phyloP scores from a whole-genome alignment of 768 basidiomycete genomes.

The Hebeloma cylindrosporum region DNA sequence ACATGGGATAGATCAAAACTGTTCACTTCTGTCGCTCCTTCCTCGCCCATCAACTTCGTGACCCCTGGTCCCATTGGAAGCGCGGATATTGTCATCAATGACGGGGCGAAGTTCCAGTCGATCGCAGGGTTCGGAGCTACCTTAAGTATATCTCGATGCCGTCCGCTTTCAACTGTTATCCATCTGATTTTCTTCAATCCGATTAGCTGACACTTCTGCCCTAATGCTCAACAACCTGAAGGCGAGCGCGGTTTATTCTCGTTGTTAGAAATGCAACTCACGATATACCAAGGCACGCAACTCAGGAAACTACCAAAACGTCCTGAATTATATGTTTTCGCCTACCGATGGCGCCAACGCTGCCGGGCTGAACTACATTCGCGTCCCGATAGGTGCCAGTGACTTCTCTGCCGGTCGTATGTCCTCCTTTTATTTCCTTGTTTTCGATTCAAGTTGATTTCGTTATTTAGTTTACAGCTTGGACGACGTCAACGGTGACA shows the following conservation, averaged over 20 bases:
- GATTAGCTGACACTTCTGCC: constrained; percentile 70
- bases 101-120: constrained; percentile 53
- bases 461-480: constrained; percentile 55
- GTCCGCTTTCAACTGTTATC: not conserved
- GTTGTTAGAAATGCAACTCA: not conserved
- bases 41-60: constrained; percentile 56
- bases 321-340: constrained; percentile 61
- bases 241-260: constrained; percentile 26
- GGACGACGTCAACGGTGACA: constrained; percentile 64
- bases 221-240: constrained; percentile 61
- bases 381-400: constrained; percentile 69
- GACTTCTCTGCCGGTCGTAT: constrained; percentile 65
- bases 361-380: constrained; percentile 69
- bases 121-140: constrained; percentile 69
- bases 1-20: constrained; percentile 52
- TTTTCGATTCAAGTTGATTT: not conserved
- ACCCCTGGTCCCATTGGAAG: constrained; percentile 54
- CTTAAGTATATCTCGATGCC: constrained; percentile 57
- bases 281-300: constrained; percentile 42
- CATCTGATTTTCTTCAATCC: not conserved
- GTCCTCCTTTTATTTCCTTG: constrained; percentile 15
- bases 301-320: constrained; percentile 53
- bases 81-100: constrained; percentile 65
- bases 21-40: constrained; percentile 47
- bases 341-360: constrained; percentile 58